Evolutionary conservation across 1,284 basidiomycete genomes (phyloP).

Genomic region (Melampsora larici-populina): DNA sequence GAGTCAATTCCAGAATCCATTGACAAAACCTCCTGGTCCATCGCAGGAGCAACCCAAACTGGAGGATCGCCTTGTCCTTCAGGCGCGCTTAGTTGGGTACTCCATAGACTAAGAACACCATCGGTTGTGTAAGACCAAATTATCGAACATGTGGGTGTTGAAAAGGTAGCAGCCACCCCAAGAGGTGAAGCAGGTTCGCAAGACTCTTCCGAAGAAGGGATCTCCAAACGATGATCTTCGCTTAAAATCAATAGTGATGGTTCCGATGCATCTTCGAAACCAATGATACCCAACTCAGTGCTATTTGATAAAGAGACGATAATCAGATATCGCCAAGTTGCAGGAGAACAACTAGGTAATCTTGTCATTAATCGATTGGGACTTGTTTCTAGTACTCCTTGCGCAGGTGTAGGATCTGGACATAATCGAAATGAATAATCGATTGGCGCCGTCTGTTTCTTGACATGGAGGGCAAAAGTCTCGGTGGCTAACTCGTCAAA

Average conservation of each 20-base stretch:
- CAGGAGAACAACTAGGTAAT: conserved; percentile 5
- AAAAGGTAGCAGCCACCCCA: conserved; percentile 22
- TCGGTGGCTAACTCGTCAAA: conserved; percentile 12
- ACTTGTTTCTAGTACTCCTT: conserved; percentile 6
- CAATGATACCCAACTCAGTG: conserved; percentile 26
- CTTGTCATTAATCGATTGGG: conserved; percentile 3
- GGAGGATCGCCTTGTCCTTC: background rate
- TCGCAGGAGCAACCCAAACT: background rate
- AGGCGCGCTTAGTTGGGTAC: background rate
- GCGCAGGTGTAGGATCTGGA: conserved; percentile 12
- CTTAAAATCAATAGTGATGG: conserved; percentile 28
- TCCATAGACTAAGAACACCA: conserved; percentile 39
- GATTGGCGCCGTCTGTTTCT: background rate
- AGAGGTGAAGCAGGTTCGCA: conserved; percentile 27
- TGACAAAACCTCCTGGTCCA: background rate
- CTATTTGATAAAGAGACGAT: conserved; percentile 24
- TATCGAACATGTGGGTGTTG: background rate
- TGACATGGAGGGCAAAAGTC: conserved; percentile 30
- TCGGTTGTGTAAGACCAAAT: conserved; percentile 38
- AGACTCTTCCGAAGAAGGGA: conserved; percentile 33
- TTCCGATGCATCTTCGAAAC: conserved; percentile 16
- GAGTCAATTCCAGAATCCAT: background rate
- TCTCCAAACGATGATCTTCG: conserved; percentile 20
- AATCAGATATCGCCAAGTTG: conserved; percentile 24
- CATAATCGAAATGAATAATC: conserved; percentile 5